phyloP scores from a whole-genome alignment of 345 rosid genomes.

The Populus deltoides region DNA sequence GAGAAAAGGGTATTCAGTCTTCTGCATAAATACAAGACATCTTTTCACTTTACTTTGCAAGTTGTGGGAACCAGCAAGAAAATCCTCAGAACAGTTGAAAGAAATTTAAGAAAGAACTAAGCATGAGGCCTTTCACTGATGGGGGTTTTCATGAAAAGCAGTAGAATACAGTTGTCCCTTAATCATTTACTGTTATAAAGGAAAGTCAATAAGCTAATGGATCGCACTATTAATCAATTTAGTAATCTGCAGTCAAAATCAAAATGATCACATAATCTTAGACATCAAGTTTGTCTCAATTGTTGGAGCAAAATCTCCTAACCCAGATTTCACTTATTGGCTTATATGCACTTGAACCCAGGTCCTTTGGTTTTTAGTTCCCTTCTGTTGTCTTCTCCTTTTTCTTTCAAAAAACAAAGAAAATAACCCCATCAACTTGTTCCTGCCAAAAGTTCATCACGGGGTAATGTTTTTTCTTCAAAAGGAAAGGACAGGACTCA shows the following conservation, averaged over 20 bases:
- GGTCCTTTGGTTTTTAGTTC: not conserved
- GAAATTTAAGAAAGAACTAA: not conserved
- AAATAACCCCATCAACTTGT: not conserved
- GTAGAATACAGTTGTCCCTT: constrained; percentile 21
- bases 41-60: constrained; percentile 2
- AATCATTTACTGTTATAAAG: constrained; percentile 6
- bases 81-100: not conserved
- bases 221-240: constrained; percentile 15
- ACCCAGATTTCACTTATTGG: constrained; percentile 12
- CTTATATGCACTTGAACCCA: not conserved
- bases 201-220: constrained; percentile 12
- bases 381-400: not conserved
- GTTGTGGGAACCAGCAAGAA: constrained; percentile 13
- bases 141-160: not conserved
- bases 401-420: not conserved
- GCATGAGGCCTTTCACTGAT: constrained; percentile 4
- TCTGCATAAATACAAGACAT: constrained; percentile 11
- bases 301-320: constrained; percentile 20
- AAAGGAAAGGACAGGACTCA: too few relatives aligned
- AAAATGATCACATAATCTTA: constrained; percentile 33
- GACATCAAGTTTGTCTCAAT: constrained; percentile 19
- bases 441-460: not conserved
- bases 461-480: not conserved
- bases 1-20: constrained; percentile 5
- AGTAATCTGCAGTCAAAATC: constrained; percentile 34